phyloP scores from a whole-genome alignment of 345 rosid species.

The Geranium brycei region DNA sequence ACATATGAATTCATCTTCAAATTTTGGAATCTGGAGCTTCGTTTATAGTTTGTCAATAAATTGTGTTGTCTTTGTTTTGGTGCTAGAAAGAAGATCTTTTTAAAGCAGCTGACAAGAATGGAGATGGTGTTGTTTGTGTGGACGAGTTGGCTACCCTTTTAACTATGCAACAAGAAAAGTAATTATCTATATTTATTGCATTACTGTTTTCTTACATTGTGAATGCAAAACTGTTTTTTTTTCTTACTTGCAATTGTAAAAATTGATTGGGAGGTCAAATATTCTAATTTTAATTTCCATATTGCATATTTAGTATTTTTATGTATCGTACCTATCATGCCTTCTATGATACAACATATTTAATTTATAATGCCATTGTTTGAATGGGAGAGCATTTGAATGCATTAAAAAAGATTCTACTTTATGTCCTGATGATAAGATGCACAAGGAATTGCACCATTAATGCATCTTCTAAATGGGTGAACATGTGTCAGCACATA shows the following conservation, averaged over 20 bases:
- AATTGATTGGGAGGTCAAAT: neutral
- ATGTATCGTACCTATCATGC: neutral
- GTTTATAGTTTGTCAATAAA: neutral
- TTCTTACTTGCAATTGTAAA: neutral
- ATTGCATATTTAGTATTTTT: neutral
- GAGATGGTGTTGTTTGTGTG: conserved; percentile 76
- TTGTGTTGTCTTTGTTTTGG: conserved; percentile 16
- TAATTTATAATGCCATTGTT: neutral
- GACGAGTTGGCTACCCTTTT: conserved; percentile 93
- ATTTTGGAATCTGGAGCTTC: neutral
- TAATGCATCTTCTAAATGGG: neutral
- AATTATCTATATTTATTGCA: conserved; percentile 18
- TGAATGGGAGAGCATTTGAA: neutral
- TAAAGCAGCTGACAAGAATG: conserved; percentile 76
- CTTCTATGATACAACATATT: neutral
- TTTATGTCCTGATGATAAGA: neutral
- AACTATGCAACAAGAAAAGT: conserved; percentile 78
- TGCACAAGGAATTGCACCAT: neutral
- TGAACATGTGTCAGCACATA: neutral
- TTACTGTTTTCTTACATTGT: conserved; percentile 5
- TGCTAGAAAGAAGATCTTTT: conserved; percentile 83
- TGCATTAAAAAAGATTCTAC: neutral
- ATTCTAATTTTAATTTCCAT: neutral
- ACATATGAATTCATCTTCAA: neutral
- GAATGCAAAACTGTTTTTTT: neutral